Evolutionary conservation across 345 rosid genomes (phyloP), one percentile per base, ranked within the genome.

Genomic region (Corchorus capsularis): DNA sequence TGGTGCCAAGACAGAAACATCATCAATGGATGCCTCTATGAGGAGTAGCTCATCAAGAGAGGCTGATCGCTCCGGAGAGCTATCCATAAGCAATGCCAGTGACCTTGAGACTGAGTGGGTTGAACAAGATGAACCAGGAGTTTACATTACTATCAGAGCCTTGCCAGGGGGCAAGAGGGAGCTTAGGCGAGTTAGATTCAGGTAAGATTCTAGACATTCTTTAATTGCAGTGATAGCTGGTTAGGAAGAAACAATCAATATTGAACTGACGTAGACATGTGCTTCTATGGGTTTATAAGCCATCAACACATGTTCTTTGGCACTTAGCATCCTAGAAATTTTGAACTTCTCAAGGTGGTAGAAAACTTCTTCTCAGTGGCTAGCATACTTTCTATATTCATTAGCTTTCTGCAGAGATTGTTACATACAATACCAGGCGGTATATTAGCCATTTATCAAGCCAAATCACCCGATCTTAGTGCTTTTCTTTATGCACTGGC

Each of bases 151-250:
- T 27, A 91, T 96, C 79, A 91, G 90, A 87, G 85, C 84, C 45
- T 78, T 93, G 65, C 89, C 89, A 1, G 84, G 91, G 72, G 98
- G 99, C 27, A 91, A 93, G 77, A 89, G 88, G 82, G 99, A 96
- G 87, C 99, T 96, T 72, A 86, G 98, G 79, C 87, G 98, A 72
- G 99, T 96, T 76, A 89, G 98, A 83, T 96, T 96, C 95, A 96
- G 99, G 99, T 96, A 78, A 76, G 78, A 34, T 32, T 79, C 71
- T 19, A 63, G 63, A 15, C 66, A 35, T 22, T 53, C 13, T 19
- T 56, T 39, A 19, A 39, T 22, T 14, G n/a, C 50, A n/a, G 8
- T 46, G 47, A 8, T 41, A 15, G 34, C 37, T 57, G 19, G 55
- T 14, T 22, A 20, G 4, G 4, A 56, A 9, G 32, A 54, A 71